Conservation (phyloP, 495 filamentous ascomycete genomes). For the Stereocaulon alpinum region DNA sequence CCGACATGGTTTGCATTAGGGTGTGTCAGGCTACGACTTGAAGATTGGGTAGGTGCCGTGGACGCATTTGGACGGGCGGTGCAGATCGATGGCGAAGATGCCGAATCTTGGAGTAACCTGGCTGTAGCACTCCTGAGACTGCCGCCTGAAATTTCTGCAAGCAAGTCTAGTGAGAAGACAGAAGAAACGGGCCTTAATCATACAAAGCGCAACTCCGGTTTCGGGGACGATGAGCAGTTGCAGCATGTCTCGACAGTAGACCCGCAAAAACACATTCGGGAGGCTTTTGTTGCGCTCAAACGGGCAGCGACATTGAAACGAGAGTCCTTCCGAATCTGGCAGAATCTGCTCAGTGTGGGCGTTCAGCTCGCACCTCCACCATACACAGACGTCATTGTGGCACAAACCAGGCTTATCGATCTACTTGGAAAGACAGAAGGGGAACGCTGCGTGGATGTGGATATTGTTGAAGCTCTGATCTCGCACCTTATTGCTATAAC, state of each 20-base stretch:
- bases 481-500: slow-evolving; percentile 48
- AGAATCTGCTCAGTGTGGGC: slow-evolving; percentile 82
- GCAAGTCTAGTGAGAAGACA: slow-evolving; percentile 30
- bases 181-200: slow-evolving; percentile 20
- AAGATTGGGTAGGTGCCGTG: slow-evolving; percentile 68
- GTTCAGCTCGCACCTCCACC: slow-evolving; percentile 66
- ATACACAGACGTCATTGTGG: slow-evolving; percentile 61
- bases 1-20: slow-evolving; percentile 82
- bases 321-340: slow-evolving; percentile 85
- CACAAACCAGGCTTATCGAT: slow-evolving; percentile 61
- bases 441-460: slow-evolving; percentile 67
- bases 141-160: slow-evolving; percentile 11
- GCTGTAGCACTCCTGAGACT: slow-evolving; percentile 64
- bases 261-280: slow-evolving; percentile 51
- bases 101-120: slow-evolving; percentile 89
- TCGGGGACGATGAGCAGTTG: slow-evolving; percentile 29
- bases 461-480: slow-evolving; percentile 60
- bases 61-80: slow-evolving; percentile 75
- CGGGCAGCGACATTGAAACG: slow-evolving; percentile 70
- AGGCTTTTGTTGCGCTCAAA: slow-evolving; percentile 75
- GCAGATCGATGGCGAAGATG: slow-evolving; percentile 75
- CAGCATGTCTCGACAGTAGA: slow-evolving; percentile 22
- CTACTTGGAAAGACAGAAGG: slow-evolving; percentile 56
- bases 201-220: slow-evolving; percentile 3
- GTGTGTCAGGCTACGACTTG: slow-evolving; percentile 70